Percentiles rank a stretch among this genome's conserved stretches.
These are phyloP conservation scores for Scolecobasidium constrictum DNA, from an alignment of 2,329 filamentous ascomycete species.

Conservation along the genomic window DNA sequence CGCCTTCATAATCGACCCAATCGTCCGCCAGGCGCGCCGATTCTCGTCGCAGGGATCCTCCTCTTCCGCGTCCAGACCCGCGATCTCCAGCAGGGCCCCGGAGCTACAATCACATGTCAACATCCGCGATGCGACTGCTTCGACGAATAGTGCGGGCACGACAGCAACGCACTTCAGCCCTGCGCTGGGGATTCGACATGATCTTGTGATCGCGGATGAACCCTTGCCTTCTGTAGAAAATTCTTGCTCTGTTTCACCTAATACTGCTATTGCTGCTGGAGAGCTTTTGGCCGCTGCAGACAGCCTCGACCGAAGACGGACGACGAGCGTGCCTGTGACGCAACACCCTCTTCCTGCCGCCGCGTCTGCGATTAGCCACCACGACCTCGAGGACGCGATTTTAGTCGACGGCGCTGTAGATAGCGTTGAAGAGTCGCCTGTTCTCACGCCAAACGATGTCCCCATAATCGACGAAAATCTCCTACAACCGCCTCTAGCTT, in stretches of 20 bases:
- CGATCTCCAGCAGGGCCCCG: neutral
- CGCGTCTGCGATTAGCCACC: too few species aligned
- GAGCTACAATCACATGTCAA: neutral
- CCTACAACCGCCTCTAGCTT: neutral
- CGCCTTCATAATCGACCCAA: conserved; percentile 28
- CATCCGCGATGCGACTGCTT: neutral
- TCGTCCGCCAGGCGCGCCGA: conserved; percentile 27
- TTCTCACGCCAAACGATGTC: neutral
- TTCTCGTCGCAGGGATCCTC: conserved; percentile 13
- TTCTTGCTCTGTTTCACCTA: too few species aligned
- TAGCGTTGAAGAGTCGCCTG: neutral
- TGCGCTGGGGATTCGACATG: neutral
- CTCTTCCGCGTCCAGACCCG: neutral
- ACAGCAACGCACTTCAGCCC: neutral
- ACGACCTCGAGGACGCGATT: neutral
- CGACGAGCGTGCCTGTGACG: neutral
- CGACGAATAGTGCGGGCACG: neutral
- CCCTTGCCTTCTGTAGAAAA: too few species aligned
- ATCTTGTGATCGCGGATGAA: neutral
- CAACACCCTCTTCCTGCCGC: too few species aligned
- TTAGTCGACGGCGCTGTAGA: neutral
- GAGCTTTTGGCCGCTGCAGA: neutral
- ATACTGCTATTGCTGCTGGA: neutral
- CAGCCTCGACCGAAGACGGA: neutral
- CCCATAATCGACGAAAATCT: neutral